Conservation (phyloP, 106 monocot genomes). For the Dioscorea zingiberensis region DNA sequence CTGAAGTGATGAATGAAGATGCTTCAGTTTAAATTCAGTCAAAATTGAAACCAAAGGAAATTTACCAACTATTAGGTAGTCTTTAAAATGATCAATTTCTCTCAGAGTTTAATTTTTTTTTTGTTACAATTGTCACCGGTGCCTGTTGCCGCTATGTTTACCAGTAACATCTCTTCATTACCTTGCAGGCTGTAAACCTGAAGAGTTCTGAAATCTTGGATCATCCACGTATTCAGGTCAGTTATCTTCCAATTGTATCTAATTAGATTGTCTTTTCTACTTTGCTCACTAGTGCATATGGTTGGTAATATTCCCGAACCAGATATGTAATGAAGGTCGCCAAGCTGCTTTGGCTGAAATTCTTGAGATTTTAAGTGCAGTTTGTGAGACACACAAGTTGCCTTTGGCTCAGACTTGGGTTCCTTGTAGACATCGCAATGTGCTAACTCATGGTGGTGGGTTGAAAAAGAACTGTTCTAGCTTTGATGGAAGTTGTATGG, state of each 20-base stretch:
- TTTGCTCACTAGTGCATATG: neutral
- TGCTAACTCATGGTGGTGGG: slow-evolving; percentile 59
- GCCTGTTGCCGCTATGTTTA: neutral
- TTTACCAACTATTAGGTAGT: too few relatives aligned
- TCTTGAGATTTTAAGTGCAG: slow-evolving; percentile 48
- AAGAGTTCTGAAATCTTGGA: slow-evolving; percentile 65
- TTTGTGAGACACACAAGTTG: slow-evolving; percentile 66
- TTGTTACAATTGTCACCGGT: too few relatives aligned
- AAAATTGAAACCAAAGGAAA: too few relatives aligned
- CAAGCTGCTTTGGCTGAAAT: slow-evolving; percentile 78
- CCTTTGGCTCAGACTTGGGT: slow-evolving; percentile 94
- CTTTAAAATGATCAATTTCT: too few relatives aligned
- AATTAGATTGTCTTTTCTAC: neutral
- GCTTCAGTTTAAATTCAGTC: too few relatives aligned
- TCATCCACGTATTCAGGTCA: slow-evolving; percentile 55
- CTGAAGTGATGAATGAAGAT: too few relatives aligned
- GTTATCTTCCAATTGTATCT: neutral
- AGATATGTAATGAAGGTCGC: slow-evolving; percentile 61
- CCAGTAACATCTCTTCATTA: slow-evolving; percentile 13
- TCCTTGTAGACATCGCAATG: slow-evolving; percentile 49
- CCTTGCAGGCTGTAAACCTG: slow-evolving; percentile 75
- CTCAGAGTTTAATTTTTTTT: too few relatives aligned
- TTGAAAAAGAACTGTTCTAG: slow-evolving; percentile 55
- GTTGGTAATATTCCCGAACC: slow-evolving; percentile 8
- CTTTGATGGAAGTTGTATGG: slow-evolving; percentile 59